Percentiles rank a stretch among this genome's conserved stretches.
These are phyloP conservation scores for Pyronema omphalodes DNA, from an alignment of 495 filamentous ascomycete species.

Conservation along the genomic window DNA sequence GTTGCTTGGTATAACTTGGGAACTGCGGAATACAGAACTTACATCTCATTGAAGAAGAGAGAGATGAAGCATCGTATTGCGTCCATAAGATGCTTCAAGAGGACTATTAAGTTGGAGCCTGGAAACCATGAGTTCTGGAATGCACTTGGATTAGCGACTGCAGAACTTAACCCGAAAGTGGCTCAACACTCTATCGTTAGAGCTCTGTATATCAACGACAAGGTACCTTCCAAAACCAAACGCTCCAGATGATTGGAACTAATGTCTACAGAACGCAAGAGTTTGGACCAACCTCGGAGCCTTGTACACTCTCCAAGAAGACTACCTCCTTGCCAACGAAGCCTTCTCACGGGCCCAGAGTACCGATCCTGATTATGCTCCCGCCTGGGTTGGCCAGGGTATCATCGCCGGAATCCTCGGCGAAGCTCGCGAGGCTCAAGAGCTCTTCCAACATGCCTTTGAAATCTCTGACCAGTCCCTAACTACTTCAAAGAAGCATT, in stretches of 20 bases:
- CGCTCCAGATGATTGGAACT: not conserved
- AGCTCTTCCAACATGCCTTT: constrained; percentile 86
- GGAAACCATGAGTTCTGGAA: constrained; percentile 98
- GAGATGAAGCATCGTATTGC: constrained; percentile 45
- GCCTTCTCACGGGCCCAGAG: constrained; percentile 84
- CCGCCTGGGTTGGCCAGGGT: constrained; percentile 89
- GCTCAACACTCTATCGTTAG: constrained; percentile 91
- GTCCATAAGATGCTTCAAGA: constrained; percentile 82
- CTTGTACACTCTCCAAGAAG: constrained; percentile 67
- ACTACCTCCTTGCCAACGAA: constrained; percentile 64
- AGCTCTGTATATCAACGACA: constrained; percentile 80
- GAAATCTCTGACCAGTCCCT: constrained; percentile 69
- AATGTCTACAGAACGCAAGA: constrained; percentile 39
- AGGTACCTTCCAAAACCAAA: constrained; percentile 8
- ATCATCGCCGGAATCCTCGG: constrained; percentile 59
- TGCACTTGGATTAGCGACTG: constrained; percentile 77
- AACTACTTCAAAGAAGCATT: constrained; percentile 49
- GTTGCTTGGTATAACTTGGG: constrained; percentile 94
- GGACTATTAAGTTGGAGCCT: constrained; percentile 86
- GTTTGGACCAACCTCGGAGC: constrained; percentile 83
- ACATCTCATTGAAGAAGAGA: constrained; percentile 33
- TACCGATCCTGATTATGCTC: constrained; percentile 75
- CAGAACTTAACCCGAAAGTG: constrained; percentile 62
- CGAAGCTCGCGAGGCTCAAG: constrained; percentile 53
- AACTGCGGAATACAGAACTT: constrained; percentile 74